Base-by-base conservation (phyloP, 805 yeast genomes). In the Saturnispora halmiae region DNA sequence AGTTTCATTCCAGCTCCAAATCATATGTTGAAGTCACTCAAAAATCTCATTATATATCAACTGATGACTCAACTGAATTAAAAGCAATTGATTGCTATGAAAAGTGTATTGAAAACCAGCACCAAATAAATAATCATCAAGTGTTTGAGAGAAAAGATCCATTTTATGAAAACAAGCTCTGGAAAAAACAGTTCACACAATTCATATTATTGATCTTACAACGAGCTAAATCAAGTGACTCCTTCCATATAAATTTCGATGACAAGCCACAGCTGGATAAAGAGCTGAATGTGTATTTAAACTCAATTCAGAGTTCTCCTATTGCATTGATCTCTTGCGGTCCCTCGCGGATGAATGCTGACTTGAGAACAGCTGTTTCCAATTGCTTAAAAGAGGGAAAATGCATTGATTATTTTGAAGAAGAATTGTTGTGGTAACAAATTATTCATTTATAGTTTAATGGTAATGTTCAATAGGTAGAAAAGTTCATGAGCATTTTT, bases 241-340 rank as follows among this genome's bases (percentile, higher is more conserved):
- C 34, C 25, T 56, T 31, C 24, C 47, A 50, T 31, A 40, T 55
- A 18, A 52, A 49, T 31, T 44, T 58, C 38, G 50, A 46, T 16
- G 51, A 52, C 18, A 51, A 45, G 35, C 63, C 64, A 2, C 44
- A 49, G 30, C 32, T 61, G 11, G 43, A 50, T 6, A 42, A 38
- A 2, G 52, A 52, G 24, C 33, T 63, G 33, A 32, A 50, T 2
- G 26, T 38, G 2, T 48, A 45, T 31, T 46, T 60, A 18, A 34
- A 45, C 4, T 18, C 33, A 3, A 31, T 51, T 10, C 43, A 28
- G 4, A 18, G 21, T 13, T 18, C 48, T 4, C 45, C 59, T 4
- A 52, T 56, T 5, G 64, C 65, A 1, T 53, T 64, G 13, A 54
- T 64, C 22, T 53, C 65, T 2, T 64, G 68, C 46, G 68, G 68